A percentile compares a stretch with the other conserved stretches of the same genome.
Evolutionary conservation across 2,329 filamentous ascomycete species (phyloP).

Genomic region (Pestalotiopsis sp.): DNA sequence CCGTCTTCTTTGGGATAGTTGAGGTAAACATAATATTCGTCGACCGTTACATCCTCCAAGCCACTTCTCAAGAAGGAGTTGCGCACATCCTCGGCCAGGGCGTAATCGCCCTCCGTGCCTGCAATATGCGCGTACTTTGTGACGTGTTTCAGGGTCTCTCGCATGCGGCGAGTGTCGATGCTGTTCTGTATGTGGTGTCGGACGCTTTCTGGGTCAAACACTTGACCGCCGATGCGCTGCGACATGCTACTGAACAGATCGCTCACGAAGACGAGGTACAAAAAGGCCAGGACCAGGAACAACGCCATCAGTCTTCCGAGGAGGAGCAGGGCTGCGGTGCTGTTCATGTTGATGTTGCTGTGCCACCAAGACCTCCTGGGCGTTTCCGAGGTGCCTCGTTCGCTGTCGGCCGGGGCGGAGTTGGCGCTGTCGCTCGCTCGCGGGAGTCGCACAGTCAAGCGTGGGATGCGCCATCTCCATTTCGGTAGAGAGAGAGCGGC

Average conservation of each 20-base stretch:
- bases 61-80: constrained; percentile 72
- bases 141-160: constrained; percentile 74
- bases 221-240: constrained; percentile 64
- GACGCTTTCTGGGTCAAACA: constrained; percentile 84
- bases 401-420: constrained; percentile 19
- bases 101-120: constrained; percentile 91
- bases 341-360: constrained; percentile 46
- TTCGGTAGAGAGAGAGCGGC: constrained; percentile 53
- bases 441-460: constrained; percentile 51
- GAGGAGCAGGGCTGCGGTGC: constrained; percentile 57
- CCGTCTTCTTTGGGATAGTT: constrained; percentile 85
- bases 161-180: constrained; percentile 71
- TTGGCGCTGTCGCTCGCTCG: constrained; percentile 34
- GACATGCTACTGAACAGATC: constrained; percentile 75
- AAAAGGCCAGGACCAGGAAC: constrained; percentile 72
- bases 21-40: constrained; percentile 85
- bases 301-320: constrained; percentile 75
- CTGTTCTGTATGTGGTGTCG: constrained; percentile 73
- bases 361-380: constrained; percentile 29
- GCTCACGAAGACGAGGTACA: constrained; percentile 85
- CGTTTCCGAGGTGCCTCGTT: constrained; percentile 19
- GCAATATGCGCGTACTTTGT: constrained; percentile 88
- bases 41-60: constrained; percentile 75
- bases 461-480: constrained; percentile 56
- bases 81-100: constrained; percentile 82